Base-by-base conservation (phyloP, 2,329 filamentous ascomycete genomes). In the Trichoderma arundinaceum region DNA sequence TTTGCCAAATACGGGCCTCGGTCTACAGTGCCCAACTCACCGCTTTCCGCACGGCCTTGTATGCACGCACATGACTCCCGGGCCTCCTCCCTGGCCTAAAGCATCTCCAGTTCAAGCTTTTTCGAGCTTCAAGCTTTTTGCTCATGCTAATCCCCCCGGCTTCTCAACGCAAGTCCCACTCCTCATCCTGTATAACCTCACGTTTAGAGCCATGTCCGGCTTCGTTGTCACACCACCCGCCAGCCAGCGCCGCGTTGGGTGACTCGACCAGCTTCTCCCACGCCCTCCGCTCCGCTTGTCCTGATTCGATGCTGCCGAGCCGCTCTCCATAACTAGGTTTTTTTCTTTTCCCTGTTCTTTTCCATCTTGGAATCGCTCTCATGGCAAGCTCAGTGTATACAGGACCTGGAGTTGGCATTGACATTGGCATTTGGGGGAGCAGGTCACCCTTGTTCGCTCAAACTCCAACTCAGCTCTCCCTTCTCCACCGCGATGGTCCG, bases 401-500 rank as follows among this genome's bases (percentile, higher is more conserved):
- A 28, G 22, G 22, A 28, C 22, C 22, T 28, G 22, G 22, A 2
- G 4, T 28, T 28, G 22, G 22, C 22, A 28, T 28, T 28, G 22
- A 4, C 22, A 28, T 28, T 28, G n/a, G n/a, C n/a, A n/a, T n/a
- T 41, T 13, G 13, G 57, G 19, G 22, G 13, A 51, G 32, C 58
- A 51, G 33, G 38, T 17, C 58, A 41, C 53, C 43, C 17, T 39
- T 28, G 35, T 7, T 28, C 12, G 12, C 19, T 38, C 4, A 28
- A 17, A 35, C 60, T 57, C 61, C 51, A 64, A 57, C 33, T 48
- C 61, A 56, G 61, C 61, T 60, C 33, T 41, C 41, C 9, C 22
- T 19, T 49, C 61, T 57, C 61, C 61, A 49, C 52, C 10, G 41
- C 51, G 33, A 64, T 57, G 61, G 52, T 49, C 61, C 61, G 52